Evolutionary conservation across 805 yeast genomes (phyloP), one percentile per base, ranked within the genome.

Genomic region (Cyberlindnera mrakii): DNA sequence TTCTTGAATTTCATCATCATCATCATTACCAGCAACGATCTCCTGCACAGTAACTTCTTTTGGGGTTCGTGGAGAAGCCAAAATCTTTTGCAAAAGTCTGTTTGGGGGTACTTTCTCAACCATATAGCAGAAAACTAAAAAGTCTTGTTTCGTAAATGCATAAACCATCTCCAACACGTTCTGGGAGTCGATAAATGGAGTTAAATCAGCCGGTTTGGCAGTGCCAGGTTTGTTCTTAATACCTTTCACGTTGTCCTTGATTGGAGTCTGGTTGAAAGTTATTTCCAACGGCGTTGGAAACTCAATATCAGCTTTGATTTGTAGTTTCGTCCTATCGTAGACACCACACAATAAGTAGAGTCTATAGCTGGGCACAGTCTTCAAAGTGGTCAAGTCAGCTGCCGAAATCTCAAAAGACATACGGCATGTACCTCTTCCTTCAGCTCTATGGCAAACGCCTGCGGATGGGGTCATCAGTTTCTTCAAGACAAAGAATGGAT

Each of bases 151-250:
- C 1, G 85, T 73, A 54, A 74, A 79, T 0, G 82, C 81, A 55
- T 82, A 85, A 3, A 72, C 69, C 23, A 82, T 57, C 44, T 74
- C 75, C 30, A 83, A 56, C 8, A 58, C 54, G 54, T 79, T 82
- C 18, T 49, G 35, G 5, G 49, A 55, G 19, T 58, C 47, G n/a
- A 75, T 38, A 34, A 67, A 65, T 3, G 69, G 68, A 0, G 96
- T 84, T 34, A 91, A 51, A 59, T 90, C 85, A 0, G 87, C 89
- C 0, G 97, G 96, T 47, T 77, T 74, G 1, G 89, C 82, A 0
- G 96, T 81, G 0, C 96, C 96, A 0, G 75, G 74, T 45, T 73
- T 76, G 37, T 82, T 83, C 55, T 87, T 87, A 27, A 89, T 65
- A 1, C 97, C 97, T 43, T 80, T 76, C 2, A 80, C 75, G 46